phyloP scores from a whole-genome alignment of 2,329 filamentous ascomycete species.

The Waltergamsia citrina region DNA sequence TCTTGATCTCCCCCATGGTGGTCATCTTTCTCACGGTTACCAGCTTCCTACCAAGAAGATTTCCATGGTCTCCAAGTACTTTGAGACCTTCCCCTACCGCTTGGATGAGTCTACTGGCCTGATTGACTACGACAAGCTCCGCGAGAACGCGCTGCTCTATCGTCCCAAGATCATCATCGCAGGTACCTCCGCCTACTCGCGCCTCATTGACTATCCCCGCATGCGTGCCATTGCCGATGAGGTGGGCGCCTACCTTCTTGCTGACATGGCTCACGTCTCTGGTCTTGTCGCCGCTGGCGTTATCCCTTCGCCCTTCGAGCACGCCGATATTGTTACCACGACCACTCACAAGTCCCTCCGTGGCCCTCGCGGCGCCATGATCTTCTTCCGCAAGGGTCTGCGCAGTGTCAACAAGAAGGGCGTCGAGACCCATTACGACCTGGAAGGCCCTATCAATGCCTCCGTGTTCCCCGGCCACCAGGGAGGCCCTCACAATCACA shows the following conservation, averaged over 20 bases:
- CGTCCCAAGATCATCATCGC: conserved; percentile 94
- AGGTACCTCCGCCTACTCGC: conserved; percentile 96
- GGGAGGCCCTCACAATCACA: conserved; percentile 98
- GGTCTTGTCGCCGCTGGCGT: conserved; percentile 89
- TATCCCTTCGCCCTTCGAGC: conserved; percentile 83
- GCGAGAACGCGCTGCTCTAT: conserved; percentile 85
- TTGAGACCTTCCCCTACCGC: conserved; percentile 96
- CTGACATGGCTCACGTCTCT: conserved; percentile 98
- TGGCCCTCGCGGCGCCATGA: conserved; percentile 97
- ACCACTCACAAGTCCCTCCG: conserved; percentile 99
- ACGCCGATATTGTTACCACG: conserved; percentile 95
- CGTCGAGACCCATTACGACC: conserved; percentile 82
- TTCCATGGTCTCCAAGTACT: conserved; percentile 96
- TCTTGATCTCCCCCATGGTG: conserved; percentile 86
- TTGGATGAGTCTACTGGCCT: conserved; percentile 83
- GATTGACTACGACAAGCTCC: conserved; percentile 92
- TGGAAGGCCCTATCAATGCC: conserved; percentile 95
- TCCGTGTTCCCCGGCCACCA: conserved; percentile 99
- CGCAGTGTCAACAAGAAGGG: conserved; percentile 87
- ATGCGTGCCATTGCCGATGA: conserved; percentile 95
- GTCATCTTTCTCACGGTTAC: conserved; percentile 94
- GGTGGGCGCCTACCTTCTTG: conserved; percentile 87
- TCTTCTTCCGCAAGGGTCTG: conserved; percentile 98
- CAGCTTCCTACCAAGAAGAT: conserved; percentile 96
- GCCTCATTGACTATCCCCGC: conserved; percentile 89